Evolutionary conservation across 225 moss, liverwort and hornwort genomes (phyloP), one percentile per base, ranked within the genome.

Genomic region (Marchantia polymorpha): DNA sequence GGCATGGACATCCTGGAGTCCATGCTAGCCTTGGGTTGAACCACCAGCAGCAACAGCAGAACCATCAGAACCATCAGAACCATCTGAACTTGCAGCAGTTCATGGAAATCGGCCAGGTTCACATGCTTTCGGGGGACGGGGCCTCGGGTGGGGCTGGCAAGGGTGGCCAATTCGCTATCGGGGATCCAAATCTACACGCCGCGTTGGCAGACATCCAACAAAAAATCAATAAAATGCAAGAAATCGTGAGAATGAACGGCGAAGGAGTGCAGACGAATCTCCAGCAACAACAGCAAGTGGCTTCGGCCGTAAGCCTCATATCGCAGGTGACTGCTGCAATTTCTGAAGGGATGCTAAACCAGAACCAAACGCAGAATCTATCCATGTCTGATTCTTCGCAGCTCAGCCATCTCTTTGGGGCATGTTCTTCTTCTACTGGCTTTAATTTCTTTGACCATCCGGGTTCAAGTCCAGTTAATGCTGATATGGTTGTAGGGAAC

Each of bases 261-360:
- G 68, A 91, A 82, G 25, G 90, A 89, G 64, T 73, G 83, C 63
- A 85, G 10, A 69, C 84, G 27, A 82, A 83, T 3, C 72, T 87
- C 3, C 65, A 63, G 61, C 87, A 83, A 11, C 88, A 90, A 17
- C 82, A 82, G 52, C 76, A 93, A 0, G 92, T 93, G 69, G 93
- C 93, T 72, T 90, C 91, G n/a, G 93, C 92, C 13, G 88, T 91
- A 64, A 90, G 90, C 11, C 99, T 95, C 80, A 84, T 99, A 30
- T 90, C 93, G 6, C 84, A 89, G 80, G 73, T 83, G 31, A 61
- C 91, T 22, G 95, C 93, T 10, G 78, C 78, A 53, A 69, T 69
- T 52, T 29, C 30, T 29, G 68, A 68, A 56, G 78, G 78, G 55
- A 79, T 79, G 54, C 78, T 69, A 20, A 68, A 59, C 52, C 53